Conservation (phyloP, 2,329 filamentous ascomycete genomes). For the Fusarium pilosicola region DNA sequence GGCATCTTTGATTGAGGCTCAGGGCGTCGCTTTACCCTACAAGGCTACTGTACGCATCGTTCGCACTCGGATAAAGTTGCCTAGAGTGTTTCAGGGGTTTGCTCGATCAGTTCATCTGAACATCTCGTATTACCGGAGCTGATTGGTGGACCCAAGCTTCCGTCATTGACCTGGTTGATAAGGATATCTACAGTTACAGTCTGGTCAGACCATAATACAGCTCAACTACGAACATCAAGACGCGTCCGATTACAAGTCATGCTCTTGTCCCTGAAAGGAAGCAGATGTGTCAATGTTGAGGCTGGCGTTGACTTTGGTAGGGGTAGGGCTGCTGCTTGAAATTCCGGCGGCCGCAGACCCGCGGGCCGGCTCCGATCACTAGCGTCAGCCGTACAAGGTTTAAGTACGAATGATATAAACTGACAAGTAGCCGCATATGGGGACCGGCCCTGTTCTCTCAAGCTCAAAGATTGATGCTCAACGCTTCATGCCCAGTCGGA, state of each 20-base stretch:
- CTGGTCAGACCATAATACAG: too few relatives aligned
- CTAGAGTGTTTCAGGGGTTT: background rate
- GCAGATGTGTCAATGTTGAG: background rate
- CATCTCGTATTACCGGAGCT: rapidly evolving
- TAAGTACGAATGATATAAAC: background rate
- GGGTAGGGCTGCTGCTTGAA: background rate
- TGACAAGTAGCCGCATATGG: background rate
- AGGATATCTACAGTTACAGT: background rate
- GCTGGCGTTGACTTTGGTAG: background rate
- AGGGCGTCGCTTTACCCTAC: background rate
- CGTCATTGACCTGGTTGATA: too few relatives aligned
- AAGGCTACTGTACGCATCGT: background rate
- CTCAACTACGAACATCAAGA: rapidly evolving
- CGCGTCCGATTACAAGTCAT: background rate
- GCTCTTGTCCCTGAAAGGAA: background rate
- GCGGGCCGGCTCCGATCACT: background rate
- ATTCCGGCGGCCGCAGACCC: background rate
- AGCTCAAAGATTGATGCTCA: background rate
- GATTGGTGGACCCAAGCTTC: background rate
- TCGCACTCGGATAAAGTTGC: background rate
- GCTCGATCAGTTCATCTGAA: background rate
- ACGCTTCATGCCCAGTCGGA: background rate
- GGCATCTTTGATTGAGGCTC: background rate
- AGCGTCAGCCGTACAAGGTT: background rate
- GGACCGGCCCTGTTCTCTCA: background rate